Conservation (phyloP, 192 early-diverging fungal species). For the Phycomyces blakesleeanus region DNA sequence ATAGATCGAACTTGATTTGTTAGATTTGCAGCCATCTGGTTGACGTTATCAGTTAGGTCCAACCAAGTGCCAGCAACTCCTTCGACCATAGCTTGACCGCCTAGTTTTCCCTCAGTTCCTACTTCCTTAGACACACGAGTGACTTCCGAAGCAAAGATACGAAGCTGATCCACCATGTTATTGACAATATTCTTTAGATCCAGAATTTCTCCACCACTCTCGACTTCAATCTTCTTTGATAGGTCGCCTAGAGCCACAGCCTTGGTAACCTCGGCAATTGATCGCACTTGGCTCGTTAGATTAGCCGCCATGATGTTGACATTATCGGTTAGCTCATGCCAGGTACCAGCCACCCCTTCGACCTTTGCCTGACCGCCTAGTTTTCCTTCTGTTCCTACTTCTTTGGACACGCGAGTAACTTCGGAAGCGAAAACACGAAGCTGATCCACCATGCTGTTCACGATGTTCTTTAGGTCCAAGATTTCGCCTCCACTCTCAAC, state of each 20-base stretch:
- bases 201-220: conserved; percentile 65
- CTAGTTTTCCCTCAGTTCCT: conserved; percentile 56
- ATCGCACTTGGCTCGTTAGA: conserved; percentile 63
- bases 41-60: conserved; percentile 61
- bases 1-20: conserved; percentile 61
- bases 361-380: conserved; percentile 76
- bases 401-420: conserved; percentile 58
- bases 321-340: conserved; percentile 73
- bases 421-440: conserved; percentile 58
- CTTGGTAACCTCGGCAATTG: conserved; percentile 60
- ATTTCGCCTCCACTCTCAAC: conserved; percentile 55
- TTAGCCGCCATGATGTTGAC: conserved; percentile 66
- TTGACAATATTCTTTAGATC: conserved; percentile 78
- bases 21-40: conserved; percentile 59
- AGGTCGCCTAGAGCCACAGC: conserved; percentile 57
- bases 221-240: conserved; percentile 57
- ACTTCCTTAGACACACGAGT: conserved; percentile 63
- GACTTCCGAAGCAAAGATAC: conserved; percentile 50
- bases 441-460: conserved; percentile 62
- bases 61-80: conserved; percentile 63
- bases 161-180: conserved; percentile 72
- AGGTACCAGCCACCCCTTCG: conserved; percentile 63
- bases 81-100: conserved; percentile 55
- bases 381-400: conserved; percentile 70
- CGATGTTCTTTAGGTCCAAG: conserved; percentile 51